phyloP scores from a whole-genome alignment of 495 filamentous ascomycete genomes.

The Lasiosphaeria hispida region DNA sequence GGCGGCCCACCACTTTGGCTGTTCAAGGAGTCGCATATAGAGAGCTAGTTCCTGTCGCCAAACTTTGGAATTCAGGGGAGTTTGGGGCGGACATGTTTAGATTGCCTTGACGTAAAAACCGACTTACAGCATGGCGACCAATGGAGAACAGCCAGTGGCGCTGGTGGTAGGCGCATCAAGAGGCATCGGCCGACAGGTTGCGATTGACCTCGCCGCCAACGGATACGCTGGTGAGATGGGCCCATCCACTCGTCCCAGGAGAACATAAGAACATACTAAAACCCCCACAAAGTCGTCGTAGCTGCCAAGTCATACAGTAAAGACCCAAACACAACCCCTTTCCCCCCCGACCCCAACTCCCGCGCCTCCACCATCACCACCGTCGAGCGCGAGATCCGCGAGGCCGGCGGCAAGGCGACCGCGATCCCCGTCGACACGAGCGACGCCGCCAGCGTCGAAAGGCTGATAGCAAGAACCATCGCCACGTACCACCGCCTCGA shows the following conservation, averaged over 20 bases:
- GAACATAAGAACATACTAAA: neutral
- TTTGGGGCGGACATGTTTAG: neutral
- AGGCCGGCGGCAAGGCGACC: slow-evolving; percentile 61
- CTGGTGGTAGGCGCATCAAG: slow-evolving; percentile 72
- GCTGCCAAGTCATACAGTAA: slow-evolving; percentile 61
- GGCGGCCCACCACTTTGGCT: too few relatives aligned
- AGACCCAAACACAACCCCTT: slow-evolving; percentile 46
- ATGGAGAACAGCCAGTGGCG: slow-evolving; percentile 47
- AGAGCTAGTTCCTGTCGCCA: too few relatives aligned
- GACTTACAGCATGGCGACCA: slow-evolving; percentile 9
- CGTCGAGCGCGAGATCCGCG: slow-evolving; percentile 73
- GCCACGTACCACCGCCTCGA: slow-evolving; percentile 64
- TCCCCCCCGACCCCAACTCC: slow-evolving; percentile 84
- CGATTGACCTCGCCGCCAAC: slow-evolving; percentile 68
- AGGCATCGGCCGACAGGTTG: slow-evolving; percentile 77
- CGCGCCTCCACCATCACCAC: slow-evolving; percentile 76
- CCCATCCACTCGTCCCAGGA: neutral
- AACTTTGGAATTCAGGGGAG: neutral
- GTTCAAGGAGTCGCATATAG: too few relatives aligned
- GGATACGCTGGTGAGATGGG: slow-evolving; percentile 61
- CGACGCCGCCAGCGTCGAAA: slow-evolving; percentile 59
- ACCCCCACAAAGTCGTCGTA: slow-evolving; percentile 64
- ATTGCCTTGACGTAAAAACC: neutral
- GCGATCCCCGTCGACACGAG: slow-evolving; percentile 71
- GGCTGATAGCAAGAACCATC: slow-evolving; percentile 60